Base-by-base conservation (phyloP, 148 eudicot genomes). In the Cornus suecica region DNA sequence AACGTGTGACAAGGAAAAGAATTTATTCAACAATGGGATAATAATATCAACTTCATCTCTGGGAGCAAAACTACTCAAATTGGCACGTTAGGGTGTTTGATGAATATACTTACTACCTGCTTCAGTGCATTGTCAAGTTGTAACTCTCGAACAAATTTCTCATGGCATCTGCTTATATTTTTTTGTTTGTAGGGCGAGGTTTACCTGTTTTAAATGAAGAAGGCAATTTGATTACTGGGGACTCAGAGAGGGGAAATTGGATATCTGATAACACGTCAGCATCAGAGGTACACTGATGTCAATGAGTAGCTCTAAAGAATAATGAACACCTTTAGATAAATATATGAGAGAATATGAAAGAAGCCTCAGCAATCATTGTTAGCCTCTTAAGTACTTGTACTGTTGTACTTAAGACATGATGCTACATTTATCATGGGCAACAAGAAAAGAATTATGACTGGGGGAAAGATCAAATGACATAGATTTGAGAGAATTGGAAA, bases 151-250 rank as follows among this genome's bases (percentile, higher is more conserved):
- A 56, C 20, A n/a, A 31, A 8, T 2, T 68, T 29, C 60, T 73
- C 18, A 56, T 58, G 8, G 34, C 30, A 79, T 58, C 60, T 18
- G 28, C 52, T 45, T 37, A 22, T 62, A 11, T 63, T 34, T 62
- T 27, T 71, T 51, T 65, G 26, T 74, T 45, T 89, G 79, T 72
- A 95, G 99, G 93, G 58, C 83, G 86, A 80, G 93, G 98, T 70
- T 76, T 91, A 54, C 99, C 97, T 71, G 68, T 95, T 70, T 74
- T 95, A 83, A 86, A 90, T 78, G 99, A 93, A 85, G 93, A 90
- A 79, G 97, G 99, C 62, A 87, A 86, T 68, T 78, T 88, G 16
- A 82, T 93, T 67, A 79, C 87, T 66, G 82, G 80, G 29, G 90
- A 86, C 67, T 79, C 84, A 71, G 92, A 83, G 34, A 87, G 83